phyloP scores from a whole-genome alignment of 495 filamentous ascomycete genomes.

The Ramalina peruviana region DNA sequence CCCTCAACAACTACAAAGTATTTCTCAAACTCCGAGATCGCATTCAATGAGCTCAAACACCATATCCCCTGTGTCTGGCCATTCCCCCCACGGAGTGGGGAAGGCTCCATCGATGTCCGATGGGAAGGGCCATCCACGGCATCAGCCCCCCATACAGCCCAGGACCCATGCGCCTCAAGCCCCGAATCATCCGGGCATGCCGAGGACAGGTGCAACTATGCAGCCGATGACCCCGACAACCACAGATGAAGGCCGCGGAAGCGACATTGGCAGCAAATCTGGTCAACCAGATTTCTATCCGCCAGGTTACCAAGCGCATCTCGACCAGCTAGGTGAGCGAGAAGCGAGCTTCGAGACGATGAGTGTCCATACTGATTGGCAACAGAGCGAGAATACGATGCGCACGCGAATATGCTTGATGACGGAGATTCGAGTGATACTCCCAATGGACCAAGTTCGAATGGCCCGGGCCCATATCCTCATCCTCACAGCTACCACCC shows the following conservation, averaged over 20 bases:
- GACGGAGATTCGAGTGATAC: slow-evolving; percentile 53
- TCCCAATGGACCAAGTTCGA: slow-evolving; percentile 42
- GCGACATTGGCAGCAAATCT: slow-evolving; percentile 14
- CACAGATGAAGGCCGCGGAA: slow-evolving; percentile 9
- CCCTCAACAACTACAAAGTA: neutral
- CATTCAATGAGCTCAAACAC: slow-evolving; percentile 45
- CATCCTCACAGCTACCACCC: slow-evolving; percentile 36
- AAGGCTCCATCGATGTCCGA: slow-evolving; percentile 61
- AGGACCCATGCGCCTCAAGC: slow-evolving; percentile 16
- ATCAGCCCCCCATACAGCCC: slow-evolving; percentile 30
- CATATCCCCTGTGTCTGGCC: slow-evolving; percentile 57
- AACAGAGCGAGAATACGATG: slow-evolving; percentile 99
- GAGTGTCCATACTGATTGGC: slow-evolving; percentile 43
- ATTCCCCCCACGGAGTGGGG: slow-evolving; percentile 54
- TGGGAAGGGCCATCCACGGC: slow-evolving; percentile 34
- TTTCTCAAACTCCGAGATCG: neutral
- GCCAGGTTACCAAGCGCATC: slow-evolving; percentile 81
- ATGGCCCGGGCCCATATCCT: slow-evolving; percentile 54
- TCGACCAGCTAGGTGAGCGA: slow-evolving; percentile 90
- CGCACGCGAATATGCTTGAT: slow-evolving; percentile 86
- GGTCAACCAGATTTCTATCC: slow-evolving; percentile 55
- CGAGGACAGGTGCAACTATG: slow-evolving; percentile 6
- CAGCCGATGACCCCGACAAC: slow-evolving; percentile 12
- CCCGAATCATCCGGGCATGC: slow-evolving; percentile 15
- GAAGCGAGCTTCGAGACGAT: neutral